phyloP scores from a whole-genome alignment of 2,329 filamentous ascomycete genomes.

The Penicillium rolfsii region DNA sequence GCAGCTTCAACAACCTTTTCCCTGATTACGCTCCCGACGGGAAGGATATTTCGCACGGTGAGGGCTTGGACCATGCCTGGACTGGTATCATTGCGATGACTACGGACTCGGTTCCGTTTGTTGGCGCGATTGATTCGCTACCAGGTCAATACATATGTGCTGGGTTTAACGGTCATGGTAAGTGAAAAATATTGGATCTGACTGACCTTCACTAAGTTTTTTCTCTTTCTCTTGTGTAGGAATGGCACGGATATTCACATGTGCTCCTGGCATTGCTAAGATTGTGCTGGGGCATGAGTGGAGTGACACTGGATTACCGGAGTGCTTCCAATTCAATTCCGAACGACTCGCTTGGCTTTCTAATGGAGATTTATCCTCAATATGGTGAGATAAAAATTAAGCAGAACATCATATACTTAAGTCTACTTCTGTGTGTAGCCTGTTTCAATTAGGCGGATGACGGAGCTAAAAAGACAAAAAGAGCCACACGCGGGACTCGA shows the following conservation, averaged over 20 bases:
- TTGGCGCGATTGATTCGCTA: slow-evolving; percentile 47
- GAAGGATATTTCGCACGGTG: slow-evolving; percentile 38
- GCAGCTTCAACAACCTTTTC: slow-evolving; percentile 43
- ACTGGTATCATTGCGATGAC: slow-evolving; percentile 55
- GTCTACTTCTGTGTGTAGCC: no score
- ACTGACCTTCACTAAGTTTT: background rate
- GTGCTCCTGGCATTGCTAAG: slow-evolving; percentile 50
- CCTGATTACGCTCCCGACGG: slow-evolving; percentile 24
- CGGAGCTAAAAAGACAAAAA: no score
- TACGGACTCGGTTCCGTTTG: slow-evolving; percentile 51
- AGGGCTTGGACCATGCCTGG: slow-evolving; percentile 53
- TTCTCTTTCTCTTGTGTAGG: slow-evolving; percentile 11
- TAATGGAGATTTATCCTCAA: slow-evolving; percentile 21
- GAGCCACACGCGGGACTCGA: no score
- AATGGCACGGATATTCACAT: slow-evolving; percentile 54
- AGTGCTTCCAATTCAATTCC: slow-evolving; percentile 42
- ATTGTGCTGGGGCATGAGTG: slow-evolving; percentile 46
- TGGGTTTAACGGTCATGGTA: slow-evolving; percentile 55
- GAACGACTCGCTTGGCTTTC: slow-evolving; percentile 29
- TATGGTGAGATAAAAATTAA: slow-evolving; percentile 19
- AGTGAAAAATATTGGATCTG: background rate
- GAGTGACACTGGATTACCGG: slow-evolving; percentile 44
- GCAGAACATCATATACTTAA: background rate
- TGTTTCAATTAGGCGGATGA: no score
- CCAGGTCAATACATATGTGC: slow-evolving; percentile 55